Conservation (phyloP, 768 basidiomycete genomes). For the Russula griseocarnosa region DNA sequence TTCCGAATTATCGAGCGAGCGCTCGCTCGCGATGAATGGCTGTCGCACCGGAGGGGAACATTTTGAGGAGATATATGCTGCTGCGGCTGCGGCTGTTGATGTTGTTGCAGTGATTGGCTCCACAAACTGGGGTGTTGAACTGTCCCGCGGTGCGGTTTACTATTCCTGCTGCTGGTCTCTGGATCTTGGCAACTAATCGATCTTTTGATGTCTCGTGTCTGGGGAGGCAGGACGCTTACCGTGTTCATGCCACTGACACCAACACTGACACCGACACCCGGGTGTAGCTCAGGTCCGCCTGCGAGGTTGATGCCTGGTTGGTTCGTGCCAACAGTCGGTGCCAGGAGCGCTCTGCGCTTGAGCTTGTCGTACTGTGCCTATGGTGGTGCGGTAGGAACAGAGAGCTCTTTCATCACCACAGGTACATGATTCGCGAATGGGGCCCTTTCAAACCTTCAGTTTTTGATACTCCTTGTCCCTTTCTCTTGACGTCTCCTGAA, state of each 20-base stretch:
- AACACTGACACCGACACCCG: constrained; percentile 5
- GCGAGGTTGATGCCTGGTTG: constrained; percentile 17
- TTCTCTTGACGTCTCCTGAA: constrained; percentile 71
- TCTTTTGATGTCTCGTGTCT: not conserved
- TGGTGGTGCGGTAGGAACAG: not conserved
- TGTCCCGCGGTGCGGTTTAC: constrained; percentile 8
- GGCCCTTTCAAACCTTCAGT: constrained; percentile 54
- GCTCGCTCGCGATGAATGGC: constrained; percentile 44
- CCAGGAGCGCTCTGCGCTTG: constrained; percentile 75
- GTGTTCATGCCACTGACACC: constrained; percentile 5
- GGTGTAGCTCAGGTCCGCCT: constrained; percentile 11
- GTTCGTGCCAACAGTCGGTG: constrained; percentile 10
- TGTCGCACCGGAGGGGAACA: constrained; percentile 27
- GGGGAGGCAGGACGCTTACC: not conserved
- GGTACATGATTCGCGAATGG: not conserved
- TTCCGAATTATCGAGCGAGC: constrained; percentile 38
- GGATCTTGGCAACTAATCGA: not conserved
- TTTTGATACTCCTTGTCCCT: constrained; percentile 86
- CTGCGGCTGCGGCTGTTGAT: not conserved
- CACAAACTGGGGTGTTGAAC: constrained; percentile 9
- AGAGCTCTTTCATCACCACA: not conserved
- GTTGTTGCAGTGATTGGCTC: constrained; percentile 10
- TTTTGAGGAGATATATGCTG: constrained; percentile 5
- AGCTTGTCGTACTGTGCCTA: constrained; percentile 78
- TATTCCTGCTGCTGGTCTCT: constrained; percentile 16